phyloP scores from a whole-genome alignment of 2,329 filamentous ascomycete genomes.

The Diplodia scrobiculata region DNA sequence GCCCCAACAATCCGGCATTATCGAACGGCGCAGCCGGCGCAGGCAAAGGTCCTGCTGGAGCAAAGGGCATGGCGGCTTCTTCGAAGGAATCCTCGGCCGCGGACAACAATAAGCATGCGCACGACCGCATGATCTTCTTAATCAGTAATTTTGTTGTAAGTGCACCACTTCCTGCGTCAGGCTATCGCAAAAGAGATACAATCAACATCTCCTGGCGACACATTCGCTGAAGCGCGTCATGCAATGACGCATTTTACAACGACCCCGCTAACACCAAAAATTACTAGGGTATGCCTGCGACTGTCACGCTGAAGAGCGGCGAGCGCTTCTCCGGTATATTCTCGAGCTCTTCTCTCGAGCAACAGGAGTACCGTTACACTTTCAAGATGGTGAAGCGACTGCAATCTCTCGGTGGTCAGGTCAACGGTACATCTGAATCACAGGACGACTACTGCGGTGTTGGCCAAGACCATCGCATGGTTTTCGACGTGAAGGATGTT shows the following conservation, averaged over 20 bases:
- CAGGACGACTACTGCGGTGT: slow-evolving; percentile 51
- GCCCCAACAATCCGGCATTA: slow-evolving; percentile 43
- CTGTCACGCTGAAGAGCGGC: slow-evolving; percentile 61
- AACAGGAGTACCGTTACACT: slow-evolving; percentile 57
- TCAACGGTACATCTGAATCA: slow-evolving; percentile 50
- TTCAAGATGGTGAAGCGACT: slow-evolving; percentile 67
- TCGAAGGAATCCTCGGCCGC: slow-evolving; percentile 35
- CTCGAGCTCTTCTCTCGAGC: slow-evolving; percentile 57
- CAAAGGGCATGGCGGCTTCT: slow-evolving; percentile 42
- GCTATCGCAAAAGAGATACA: neutral
- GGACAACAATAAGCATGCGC: slow-evolving; percentile 53
- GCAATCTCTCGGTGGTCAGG: slow-evolving; percentile 45
- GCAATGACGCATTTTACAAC: neutral
- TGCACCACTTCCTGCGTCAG: slow-evolving; percentile 28
- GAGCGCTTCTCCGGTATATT: slow-evolving; percentile 65
- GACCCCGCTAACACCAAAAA: neutral
- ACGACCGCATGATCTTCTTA: slow-evolving; percentile 62
- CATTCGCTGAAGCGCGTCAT: neutral
- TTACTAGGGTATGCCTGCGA: slow-evolving; percentile 57
- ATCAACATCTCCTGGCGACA: neutral
- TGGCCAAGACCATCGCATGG: slow-evolving; percentile 57
- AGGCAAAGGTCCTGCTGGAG: slow-evolving; percentile 46
- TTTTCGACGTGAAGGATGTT: slow-evolving; percentile 64
- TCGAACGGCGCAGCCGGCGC: slow-evolving; percentile 55
- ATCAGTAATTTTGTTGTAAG: slow-evolving; percentile 62